A percentile compares a stretch with the other conserved stretches of the same genome.
Evolutionary conservation across 2,329 filamentous ascomycete species (phyloP).

Genomic region (Harringtonia aguacate): DNA sequence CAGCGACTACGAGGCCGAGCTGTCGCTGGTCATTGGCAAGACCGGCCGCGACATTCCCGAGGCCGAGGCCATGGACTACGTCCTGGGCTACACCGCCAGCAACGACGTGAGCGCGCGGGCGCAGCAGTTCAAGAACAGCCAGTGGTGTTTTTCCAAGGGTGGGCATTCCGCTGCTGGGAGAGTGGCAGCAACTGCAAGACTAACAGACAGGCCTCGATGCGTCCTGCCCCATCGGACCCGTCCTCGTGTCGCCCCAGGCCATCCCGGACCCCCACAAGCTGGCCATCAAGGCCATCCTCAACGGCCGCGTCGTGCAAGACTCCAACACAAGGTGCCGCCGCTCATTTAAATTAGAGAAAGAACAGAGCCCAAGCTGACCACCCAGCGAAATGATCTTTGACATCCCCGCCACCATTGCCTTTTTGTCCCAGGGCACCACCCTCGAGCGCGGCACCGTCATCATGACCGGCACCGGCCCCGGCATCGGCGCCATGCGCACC

Average conservation of each 20-base stretch:
- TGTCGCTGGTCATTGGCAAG: slow-evolving; percentile 25
- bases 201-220: slow-evolving; percentile 20
- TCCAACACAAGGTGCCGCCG: slow-evolving; percentile 20
- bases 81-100: slow-evolving; percentile 26
- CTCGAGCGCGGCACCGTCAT: slow-evolving; percentile 26
- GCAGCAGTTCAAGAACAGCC: slow-evolving; percentile 25
- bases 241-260: slow-evolving; percentile 19
- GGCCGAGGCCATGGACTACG: slow-evolving; percentile 24
- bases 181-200: background rate
- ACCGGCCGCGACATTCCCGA: slow-evolving; percentile 25
- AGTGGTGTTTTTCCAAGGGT: slow-evolving; percentile 29
- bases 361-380: background rate
- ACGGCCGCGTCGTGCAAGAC: slow-evolving; percentile 26
- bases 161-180: background rate
- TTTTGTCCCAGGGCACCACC: slow-evolving; percentile 25
- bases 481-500: slow-evolving; percentile 29
- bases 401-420: slow-evolving; percentile 24
- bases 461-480: slow-evolving; percentile 29
- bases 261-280: slow-evolving; percentile 22
- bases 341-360: background rate
- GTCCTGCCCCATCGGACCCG: slow-evolving; percentile 24
- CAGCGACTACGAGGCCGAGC: slow-evolving; percentile 29
- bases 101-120: slow-evolving; percentile 27
- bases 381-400: slow-evolving; percentile 25
- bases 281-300: slow-evolving; percentile 21